Conservation (phyloP, 768 basidiomycete species). For the Lanmaoa rubissima region DNA sequence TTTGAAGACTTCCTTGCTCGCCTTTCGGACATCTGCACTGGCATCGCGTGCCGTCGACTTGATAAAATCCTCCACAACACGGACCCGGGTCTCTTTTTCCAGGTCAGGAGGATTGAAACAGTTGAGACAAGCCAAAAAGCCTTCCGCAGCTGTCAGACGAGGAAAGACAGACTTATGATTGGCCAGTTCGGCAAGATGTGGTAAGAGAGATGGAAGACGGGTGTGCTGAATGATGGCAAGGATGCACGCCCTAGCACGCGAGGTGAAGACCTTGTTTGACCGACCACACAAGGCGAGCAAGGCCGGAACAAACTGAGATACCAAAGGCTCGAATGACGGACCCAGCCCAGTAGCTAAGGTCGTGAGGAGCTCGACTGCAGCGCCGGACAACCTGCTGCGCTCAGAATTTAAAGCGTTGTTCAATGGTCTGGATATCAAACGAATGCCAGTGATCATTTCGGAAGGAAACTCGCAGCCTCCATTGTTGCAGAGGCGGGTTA, state of each 20-base stretch:
- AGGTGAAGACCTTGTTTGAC: conserved; percentile 75
- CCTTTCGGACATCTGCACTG: conserved; percentile 70
- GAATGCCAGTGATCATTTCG: conserved; percentile 51
- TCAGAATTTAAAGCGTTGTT: conserved; percentile 67
- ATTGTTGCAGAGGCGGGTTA: conserved; percentile 50
- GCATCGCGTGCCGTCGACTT: conserved; percentile 66
- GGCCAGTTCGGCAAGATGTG: conserved; percentile 52
- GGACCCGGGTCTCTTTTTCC: conserved; percentile 62
- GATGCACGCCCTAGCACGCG: conserved; percentile 62
- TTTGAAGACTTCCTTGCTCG: conserved; percentile 69
- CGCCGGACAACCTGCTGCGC: conserved; percentile 65
- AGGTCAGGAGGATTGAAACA: conserved; percentile 78
- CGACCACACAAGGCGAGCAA: conserved; percentile 67
- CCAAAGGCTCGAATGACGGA: conserved; percentile 60
- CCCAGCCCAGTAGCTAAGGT: conserved; percentile 55
- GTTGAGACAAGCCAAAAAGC: conserved; percentile 63
- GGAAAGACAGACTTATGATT: conserved; percentile 69
- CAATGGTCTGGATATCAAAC: conserved; percentile 51
- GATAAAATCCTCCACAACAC: conserved; percentile 70
- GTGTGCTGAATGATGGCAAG: conserved; percentile 61
- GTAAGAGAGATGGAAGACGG: conserved; percentile 61
- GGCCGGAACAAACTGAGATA: conserved; percentile 65
- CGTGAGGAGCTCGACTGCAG: conserved; percentile 61
- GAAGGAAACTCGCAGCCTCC: conserved; percentile 51
- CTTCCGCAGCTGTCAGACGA: conserved; percentile 64